Base-by-base conservation (phyloP, 192 early-diverging fungal genomes). In the Pilobolus umbonatus region DNA sequence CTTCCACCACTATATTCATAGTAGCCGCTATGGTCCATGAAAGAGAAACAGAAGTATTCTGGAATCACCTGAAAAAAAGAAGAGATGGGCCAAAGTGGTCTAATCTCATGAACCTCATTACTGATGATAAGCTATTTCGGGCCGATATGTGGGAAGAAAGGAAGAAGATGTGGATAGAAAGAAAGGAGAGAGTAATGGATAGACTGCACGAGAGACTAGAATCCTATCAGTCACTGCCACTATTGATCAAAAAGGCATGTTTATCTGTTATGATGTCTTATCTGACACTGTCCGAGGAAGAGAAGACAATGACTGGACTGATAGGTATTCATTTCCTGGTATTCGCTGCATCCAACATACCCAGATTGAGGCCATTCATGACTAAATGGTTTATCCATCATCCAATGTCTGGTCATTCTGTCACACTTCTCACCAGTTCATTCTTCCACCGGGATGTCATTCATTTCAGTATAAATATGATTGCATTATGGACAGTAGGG, bases 401-500 rank as follows among this genome's bases (percentile, higher is more conserved):
- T 46, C 88, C 92, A 2, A 63, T 75, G 3, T 78, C 80, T 0
- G 79, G 83, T 0, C 73, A 73, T 14, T 81, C 83, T 10, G 79
- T 87, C 45, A 95, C 93, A 1, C 53, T 94, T 36, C 50, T 96
- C 15, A 92, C 92, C 2, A 81, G 78, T 29, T 77, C 79, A 24
- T 94, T 96, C 59, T 86, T 83, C 26, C 93, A 96, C 45, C 65
- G 75, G 29, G 78, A 77, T 11, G 26, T 86, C 1, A 71, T 82
- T 71, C 93, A 93, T 65, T 77, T 94, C 43, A 69, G 59, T 7
- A 85, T 90, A 68, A 96, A 96, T 68, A 91, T 88, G 80, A 61
- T 92, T 44, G 92, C 78, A 6, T 62, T 94, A 30, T 75, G 77
- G 38, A 84, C 85, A 19, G 86, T 90, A 74, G 85, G 82, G 0